Base-by-base conservation (phyloP, 106 monocot genomes). In the Ottelia alismoides region DNA sequence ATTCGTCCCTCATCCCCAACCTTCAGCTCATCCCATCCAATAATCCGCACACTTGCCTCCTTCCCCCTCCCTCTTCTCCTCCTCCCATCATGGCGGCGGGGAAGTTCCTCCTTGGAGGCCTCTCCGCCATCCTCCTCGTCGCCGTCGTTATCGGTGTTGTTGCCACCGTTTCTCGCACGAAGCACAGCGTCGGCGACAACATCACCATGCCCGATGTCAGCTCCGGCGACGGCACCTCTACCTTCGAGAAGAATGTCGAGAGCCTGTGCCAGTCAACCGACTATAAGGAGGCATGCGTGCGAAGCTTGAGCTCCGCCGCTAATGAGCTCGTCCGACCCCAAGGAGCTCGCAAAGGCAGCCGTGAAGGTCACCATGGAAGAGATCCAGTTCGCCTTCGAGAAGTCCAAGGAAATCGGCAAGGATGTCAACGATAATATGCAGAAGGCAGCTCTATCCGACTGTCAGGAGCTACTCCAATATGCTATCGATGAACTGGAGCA, bases 391-490 rank as follows among this genome's bases (percentile, higher is more conserved):
- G 58, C 58, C 9, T 11, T 44, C 4, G 58, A 58, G 0, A 22
- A 58, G 21, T 18, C 32, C 22, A 22, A 5, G 25, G 58, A 14
- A 18, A 12, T 58, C 22, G 45, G 7, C 44, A 32, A 32, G 16
- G 45, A 20, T 35, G 25, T 45, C 30, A 22, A 32, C 24, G 58
- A 53, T 32, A 12, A 24, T 20, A 28, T 56, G 25, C 43, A 72
- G 47, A 55, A 65, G 56, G 55, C 12, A 2, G 76, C 76, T 18
- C 25, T 76, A n/a, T 27, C 58, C 11, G 61, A 66, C 30, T 77
- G 80, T 53, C 52, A 65, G 67, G 43, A 61, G 47, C 67, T 86
- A 26, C 70, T 77, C 19, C 14, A 58, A 10, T 65, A 57, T 10
- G 69, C 67, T 28, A 20, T 22, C 16, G 73, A 62, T 32, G 45